Evolutionary conservation across 192 early-diverging fungal species (phyloP), one percentile per base, ranked within the genome.

Genomic region (Gamsiella multidivaricata): DNA sequence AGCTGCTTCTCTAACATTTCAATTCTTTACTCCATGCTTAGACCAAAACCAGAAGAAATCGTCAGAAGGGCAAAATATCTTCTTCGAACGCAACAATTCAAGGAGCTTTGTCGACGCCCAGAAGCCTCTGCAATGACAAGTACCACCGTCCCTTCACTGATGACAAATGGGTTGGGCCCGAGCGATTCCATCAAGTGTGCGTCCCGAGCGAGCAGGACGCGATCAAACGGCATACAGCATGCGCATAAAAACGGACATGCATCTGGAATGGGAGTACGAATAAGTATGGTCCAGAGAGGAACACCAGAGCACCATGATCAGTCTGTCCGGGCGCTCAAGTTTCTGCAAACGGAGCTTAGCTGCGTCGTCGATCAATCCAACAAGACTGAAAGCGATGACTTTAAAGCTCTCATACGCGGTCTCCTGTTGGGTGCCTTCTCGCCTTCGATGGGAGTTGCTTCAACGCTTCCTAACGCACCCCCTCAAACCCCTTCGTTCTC

Each of bases 61-160:
- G 74, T 96, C 22, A 84, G 93, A 37, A 86, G 85, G 26, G 87
- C 90, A 18, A 82, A 88, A 26, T 98, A 93, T 70, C 76, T 89
- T 3, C 88, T 97, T 29, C 93, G 95, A 18, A 83, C 88, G 53
- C 94, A 94, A 50, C 83, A 88, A 51, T 95, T 94, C 41, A 84
- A 89, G 55, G 96, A 98, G 56, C 84, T 95, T 66, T 96, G 96
- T 52, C 58, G 53, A 25, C 51, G 55, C 26, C 75, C 69, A 55
- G 74, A 54, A 33, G 81, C 51, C 10, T 69, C 52, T 12, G 68
- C 32, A 6, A n/a, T 70, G 42, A 67, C 54, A 32, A 78, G 74
- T 36, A 76, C 64, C n/a, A 67, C 72, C 18, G 4, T 36, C 1
- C 5, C 2, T 20, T 9, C 43, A 18, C 32, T 7, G 2, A 10